Conservation (phyloP, 108 stramenopile genomes). For the Pseudonitzschia delicatissima region DNA sequence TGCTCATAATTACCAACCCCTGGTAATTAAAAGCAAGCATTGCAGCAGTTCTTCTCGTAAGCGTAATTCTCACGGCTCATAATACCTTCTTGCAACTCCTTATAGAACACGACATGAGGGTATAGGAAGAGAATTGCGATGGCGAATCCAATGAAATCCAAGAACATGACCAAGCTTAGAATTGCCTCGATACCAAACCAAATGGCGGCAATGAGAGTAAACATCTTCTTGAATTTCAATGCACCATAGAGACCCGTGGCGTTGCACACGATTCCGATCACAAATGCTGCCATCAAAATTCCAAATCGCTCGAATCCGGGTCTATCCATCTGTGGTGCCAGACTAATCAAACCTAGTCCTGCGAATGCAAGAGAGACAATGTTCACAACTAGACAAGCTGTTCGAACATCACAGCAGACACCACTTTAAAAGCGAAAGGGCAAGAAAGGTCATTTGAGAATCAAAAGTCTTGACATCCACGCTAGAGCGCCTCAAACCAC, state of each 20-base stretch:
- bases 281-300: slow-evolving; percentile 6
- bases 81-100: slow-evolving; percentile 31
- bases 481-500: background rate
- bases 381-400: slow-evolving; percentile 41
- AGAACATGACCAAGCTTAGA: slow-evolving; percentile 1
- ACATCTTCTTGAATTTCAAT: slow-evolving; percentile 18
- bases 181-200: slow-evolving; percentile 27
- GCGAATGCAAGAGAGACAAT: slow-evolving; percentile 31
- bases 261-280: slow-evolving; percentile 22
- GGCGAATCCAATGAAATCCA: slow-evolving; percentile 20
- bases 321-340: slow-evolving; percentile 19
- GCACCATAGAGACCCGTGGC: slow-evolving; percentile 30
- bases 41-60: slow-evolving; percentile 29
- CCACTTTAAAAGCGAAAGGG: slow-evolving; percentile 3
- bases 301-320: slow-evolving; percentile 8
- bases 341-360: slow-evolving; percentile 8
- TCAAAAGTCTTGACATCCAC: background rate
- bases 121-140: slow-evolving; percentile 26
- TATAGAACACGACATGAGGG: slow-evolving; percentile 34
- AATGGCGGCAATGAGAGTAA: slow-evolving; percentile 14
- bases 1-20: too few relatives aligned
- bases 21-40: slow-evolving; percentile 8
- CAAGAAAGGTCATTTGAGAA: background rate
- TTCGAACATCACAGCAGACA: slow-evolving; percentile 42
- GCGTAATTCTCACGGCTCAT: slow-evolving; percentile 32